Base-by-base conservation (phyloP, 2,329 filamentous ascomycete species). In the Furcasterigmium furcatum region DNA sequence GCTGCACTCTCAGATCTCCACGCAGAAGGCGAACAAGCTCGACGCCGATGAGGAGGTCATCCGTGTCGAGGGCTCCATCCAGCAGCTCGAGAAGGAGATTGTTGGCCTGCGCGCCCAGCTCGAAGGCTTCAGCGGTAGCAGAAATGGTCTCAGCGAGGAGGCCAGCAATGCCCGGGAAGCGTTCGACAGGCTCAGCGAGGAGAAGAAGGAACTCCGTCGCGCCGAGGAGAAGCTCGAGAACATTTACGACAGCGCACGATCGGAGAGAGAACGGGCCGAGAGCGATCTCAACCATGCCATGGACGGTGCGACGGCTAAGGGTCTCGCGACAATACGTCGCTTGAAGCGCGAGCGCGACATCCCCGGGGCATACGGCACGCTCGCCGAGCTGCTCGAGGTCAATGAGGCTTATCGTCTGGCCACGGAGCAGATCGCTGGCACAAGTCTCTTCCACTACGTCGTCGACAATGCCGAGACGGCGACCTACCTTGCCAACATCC, bases 381-480 rank as follows among this genome's bases (percentile, higher is more conserved):
- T 99, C 30, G 91, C 92, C 5, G 95, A 99, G 63, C 79, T 99
- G n/a, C 82, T 97, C 56, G 82, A 91, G 45, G 90, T 96, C 41
- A 82, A 77, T 47, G 90, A 96, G 44, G 80, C 82, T 44, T 97
- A 96, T 67, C 84, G 91, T 49, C 83, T 91, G 10, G 90, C 94
- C 2, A 87, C 95, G 9, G 94, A 99, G 67, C 90, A 95, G 56
- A 94, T 91, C 43, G 94, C 92, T 3, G 94, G 94, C 16, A 85
- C 85, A 52, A 95, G 90, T 62, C 76, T 99, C 9, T 99, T 99
- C 68, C 90, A 99, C 66, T 96, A 96, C 54, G 84, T 99, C 10
- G 92, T 97, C 36, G 92, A 99, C 63, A 92, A 87, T 41, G 90
- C 95, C 49, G 82, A 87, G 34, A 96, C 91, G 1, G 91, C 91